A percentile compares a stretch with the other conserved stretches of the same genome.
Conservation (phyloP, 129 eudicot species). For the Kitagawia praeruptora region DNA sequence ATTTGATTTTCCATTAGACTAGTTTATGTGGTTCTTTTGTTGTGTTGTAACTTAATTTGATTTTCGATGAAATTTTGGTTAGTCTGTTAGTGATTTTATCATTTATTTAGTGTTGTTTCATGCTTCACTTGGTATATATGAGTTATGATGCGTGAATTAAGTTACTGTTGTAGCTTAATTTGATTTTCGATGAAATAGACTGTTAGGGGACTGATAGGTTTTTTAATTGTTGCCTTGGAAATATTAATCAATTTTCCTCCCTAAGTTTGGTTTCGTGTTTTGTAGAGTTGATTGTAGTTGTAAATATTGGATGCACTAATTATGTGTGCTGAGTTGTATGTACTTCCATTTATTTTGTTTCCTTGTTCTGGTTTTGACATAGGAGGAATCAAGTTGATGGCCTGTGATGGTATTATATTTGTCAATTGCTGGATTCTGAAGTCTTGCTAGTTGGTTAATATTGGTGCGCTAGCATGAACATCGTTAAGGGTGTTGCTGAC, state of each 20-base stretch:
- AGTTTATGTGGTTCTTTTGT: too few relatives aligned
- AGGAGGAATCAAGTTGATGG: neutral
- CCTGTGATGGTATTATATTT: neutral
- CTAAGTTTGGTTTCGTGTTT: neutral
- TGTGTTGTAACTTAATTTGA: neutral
- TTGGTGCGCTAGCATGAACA: conserved; percentile 67
- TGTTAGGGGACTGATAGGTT: neutral
- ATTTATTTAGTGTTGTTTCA: neutral
- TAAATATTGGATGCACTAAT: neutral
- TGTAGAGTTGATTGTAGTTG: neutral
- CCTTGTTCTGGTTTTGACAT: neutral
- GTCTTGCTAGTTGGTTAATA: conserved; percentile 3
- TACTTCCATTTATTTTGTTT: neutral
- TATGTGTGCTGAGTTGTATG: neutral
- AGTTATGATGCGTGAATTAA: neutral
- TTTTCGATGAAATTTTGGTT: neutral
- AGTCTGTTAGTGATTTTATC: neutral
- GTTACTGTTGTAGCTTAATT: neutral
- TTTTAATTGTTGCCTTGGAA: neutral
- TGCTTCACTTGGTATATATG: neutral
- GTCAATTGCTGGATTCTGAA: conserved; percentile 1
- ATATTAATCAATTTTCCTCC: neutral
- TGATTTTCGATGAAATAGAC: neutral
- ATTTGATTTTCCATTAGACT: neutral
- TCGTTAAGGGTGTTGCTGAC: conserved; percentile 94